phyloP scores from a whole-genome alignment of 2,329 filamentous ascomycete species.

The Trichophyton mentagrophytes region DNA sequence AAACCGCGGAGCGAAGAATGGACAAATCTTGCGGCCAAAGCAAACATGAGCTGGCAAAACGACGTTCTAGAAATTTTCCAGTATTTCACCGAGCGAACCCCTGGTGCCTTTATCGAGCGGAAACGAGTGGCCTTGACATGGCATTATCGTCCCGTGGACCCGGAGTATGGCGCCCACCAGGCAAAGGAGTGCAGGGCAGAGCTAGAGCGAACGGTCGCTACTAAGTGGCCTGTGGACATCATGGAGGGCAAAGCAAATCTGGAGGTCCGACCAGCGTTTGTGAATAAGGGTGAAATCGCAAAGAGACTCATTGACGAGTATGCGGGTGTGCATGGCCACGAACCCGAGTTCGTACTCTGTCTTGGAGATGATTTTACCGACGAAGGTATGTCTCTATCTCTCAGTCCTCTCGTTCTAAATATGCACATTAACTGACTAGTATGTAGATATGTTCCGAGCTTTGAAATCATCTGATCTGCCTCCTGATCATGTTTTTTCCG shows the following conservation, averaged over 20 bases:
- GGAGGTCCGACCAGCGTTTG: slow-evolving; percentile 89
- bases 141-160: slow-evolving; percentile 90
- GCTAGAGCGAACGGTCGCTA: slow-evolving; percentile 61
- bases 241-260: slow-evolving; percentile 96
- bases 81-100: slow-evolving; percentile 73
- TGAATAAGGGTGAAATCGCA: slow-evolving; percentile 95
- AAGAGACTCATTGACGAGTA: slow-evolving; percentile 70
- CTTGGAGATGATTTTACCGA: slow-evolving; percentile 94
- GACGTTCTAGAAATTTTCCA: slow-evolving; percentile 77
- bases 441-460: slow-evolving; percentile 63
- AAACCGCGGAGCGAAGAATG: slow-evolving; percentile 63
- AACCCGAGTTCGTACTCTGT: slow-evolving; percentile 78
- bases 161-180: slow-evolving; percentile 69
- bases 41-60: slow-evolving; percentile 85
- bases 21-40: slow-evolving; percentile 76
- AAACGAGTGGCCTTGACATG: slow-evolving; percentile 92
- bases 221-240: slow-evolving; percentile 82
- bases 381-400: slow-evolving; percentile 49
- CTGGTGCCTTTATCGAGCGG: slow-evolving; percentile 82
- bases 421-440: slow-evolving; percentile 10
- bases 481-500: slow-evolving; percentile 64
- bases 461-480: slow-evolving; percentile 47
- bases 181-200: slow-evolving; percentile 69
- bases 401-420: neutral
- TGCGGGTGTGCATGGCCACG: slow-evolving; percentile 39